phyloP scores from a whole-genome alignment of 1,139 yeast species.

The Yamadazyma siamensis region DNA sequence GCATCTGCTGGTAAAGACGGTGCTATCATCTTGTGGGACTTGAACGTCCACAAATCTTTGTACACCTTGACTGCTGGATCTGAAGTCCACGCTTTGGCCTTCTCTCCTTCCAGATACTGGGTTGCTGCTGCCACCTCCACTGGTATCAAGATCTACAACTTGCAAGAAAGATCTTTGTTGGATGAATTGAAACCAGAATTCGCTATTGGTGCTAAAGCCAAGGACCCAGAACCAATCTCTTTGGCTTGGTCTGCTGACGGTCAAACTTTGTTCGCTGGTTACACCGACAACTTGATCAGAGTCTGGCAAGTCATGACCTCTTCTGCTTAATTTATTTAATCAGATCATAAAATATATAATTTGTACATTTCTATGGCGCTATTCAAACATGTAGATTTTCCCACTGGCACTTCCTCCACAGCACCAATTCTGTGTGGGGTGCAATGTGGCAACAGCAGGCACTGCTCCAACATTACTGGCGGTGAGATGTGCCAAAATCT shows the following conservation, averaged over 20 bases:
- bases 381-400: conserved; percentile 65
- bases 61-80: conserved; percentile 96
- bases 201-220: conserved; percentile 83
- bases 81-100: conserved; percentile 97
- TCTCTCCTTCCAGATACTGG: conserved; percentile 99
- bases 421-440: conserved; percentile 84
- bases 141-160: conserved; percentile 97
- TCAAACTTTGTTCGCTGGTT: conserved; percentile 99
- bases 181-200: conserved; percentile 99
- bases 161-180: conserved; percentile 91
- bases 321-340: conserved; percentile 35
- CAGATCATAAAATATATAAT: not conserved
- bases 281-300: conserved; percentile 99
- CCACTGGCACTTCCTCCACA: conserved; percentile 96
- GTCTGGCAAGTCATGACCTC: conserved; percentile 99
- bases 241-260: conserved; percentile 99
- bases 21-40: conserved; percentile 98
- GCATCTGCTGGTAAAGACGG: conserved; percentile 99
- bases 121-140: conserved; percentile 99
- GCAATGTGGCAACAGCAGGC: conserved; percentile 84
- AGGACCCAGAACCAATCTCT: conserved; percentile 98
- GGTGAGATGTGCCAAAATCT: conserved; percentile 69
- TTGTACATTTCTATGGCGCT: conserved; percentile 2
- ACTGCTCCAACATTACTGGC: conserved; percentile 70
- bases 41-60: conserved; percentile 81